Conservation (phyloP, 257 asterid genomes). For the Agastache rugosa region DNA sequence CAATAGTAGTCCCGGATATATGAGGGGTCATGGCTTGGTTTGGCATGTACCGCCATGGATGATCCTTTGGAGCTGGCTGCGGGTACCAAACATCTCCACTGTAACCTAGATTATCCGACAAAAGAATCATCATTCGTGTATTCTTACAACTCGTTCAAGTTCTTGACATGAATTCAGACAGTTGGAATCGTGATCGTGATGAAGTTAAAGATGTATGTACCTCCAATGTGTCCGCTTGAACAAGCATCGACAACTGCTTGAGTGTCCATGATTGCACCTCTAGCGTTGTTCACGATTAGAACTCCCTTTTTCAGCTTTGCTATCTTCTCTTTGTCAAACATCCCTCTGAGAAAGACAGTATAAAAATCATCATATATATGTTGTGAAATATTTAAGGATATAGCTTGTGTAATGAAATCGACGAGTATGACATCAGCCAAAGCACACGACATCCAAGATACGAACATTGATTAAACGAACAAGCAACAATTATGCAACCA, state of each 20-base stretch:
- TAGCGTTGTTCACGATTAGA: constrained; percentile 89
- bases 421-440: background rate
- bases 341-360: constrained; percentile 55
- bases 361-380: background rate
- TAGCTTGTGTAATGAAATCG: background rate
- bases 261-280: constrained; percentile 99
- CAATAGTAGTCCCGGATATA: constrained; percentile 95
- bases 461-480: too few species aligned
- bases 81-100: constrained; percentile 99
- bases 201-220: constrained; percentile 39
- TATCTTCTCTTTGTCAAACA: constrained; percentile 86
- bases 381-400: background rate
- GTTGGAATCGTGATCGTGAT: background rate
- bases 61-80: constrained; percentile 99
- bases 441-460: background rate
- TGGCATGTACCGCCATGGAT: constrained; percentile 99
- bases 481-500: background rate
- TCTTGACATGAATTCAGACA: background rate
- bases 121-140: background rate
- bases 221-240: constrained; percentile 92
- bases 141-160: background rate
- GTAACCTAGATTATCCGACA: constrained; percentile 57
- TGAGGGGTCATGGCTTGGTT: constrained; percentile 99
- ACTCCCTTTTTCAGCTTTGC: constrained; percentile 94
- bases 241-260: constrained; percentile 99